Conservation (phyloP, 2,329 filamentous ascomycete genomes). For the Ambrosiella beaveri region DNA sequence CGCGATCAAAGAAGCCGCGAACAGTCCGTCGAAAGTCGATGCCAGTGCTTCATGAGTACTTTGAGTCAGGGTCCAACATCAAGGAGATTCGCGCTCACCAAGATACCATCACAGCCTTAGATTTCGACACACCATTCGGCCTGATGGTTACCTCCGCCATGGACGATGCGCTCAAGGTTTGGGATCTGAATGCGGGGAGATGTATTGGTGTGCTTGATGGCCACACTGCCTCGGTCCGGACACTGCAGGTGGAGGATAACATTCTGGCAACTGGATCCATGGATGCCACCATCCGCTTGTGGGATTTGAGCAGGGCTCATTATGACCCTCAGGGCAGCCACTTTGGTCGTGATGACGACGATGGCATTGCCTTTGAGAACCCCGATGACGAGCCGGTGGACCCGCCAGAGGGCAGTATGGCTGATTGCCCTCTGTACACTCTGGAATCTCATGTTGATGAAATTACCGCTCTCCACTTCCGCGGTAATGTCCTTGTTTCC, state of each 20-base stretch:
- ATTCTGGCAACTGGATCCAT: conserved; percentile 86
- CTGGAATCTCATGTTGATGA: conserved; percentile 84
- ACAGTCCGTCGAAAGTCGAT: conserved; percentile 62
- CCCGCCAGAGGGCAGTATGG: conserved; percentile 62
- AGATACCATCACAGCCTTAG: conserved; percentile 74
- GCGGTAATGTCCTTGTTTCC: conserved; percentile 76
- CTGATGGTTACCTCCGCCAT: conserved; percentile 83
- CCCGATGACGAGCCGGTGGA: conserved; percentile 50
- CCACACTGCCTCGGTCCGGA: conserved; percentile 81
- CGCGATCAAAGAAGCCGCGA: conserved; percentile 34
- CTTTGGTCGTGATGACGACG: conserved; percentile 41
- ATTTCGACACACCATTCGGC: conserved; percentile 95
- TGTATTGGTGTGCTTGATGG: conserved; percentile 87
- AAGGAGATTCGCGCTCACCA: conserved; percentile 76
- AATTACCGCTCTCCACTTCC: conserved; percentile 84
- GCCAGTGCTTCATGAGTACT: conserved; percentile 89
- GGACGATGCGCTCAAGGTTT: conserved; percentile 87
- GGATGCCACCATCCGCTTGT: conserved; percentile 77
- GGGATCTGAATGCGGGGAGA: conserved; percentile 85
- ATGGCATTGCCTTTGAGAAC: conserved; percentile 57
- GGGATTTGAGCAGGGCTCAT: conserved; percentile 81
- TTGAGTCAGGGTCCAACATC: conserved; percentile 75
- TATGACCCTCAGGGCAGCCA: conserved; percentile 55
- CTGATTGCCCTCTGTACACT: conserved; percentile 75
- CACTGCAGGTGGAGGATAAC: conserved; percentile 88